Conservation (phyloP, 176 grass and related monocot genomes). For the Melocanna baccifera region DNA sequence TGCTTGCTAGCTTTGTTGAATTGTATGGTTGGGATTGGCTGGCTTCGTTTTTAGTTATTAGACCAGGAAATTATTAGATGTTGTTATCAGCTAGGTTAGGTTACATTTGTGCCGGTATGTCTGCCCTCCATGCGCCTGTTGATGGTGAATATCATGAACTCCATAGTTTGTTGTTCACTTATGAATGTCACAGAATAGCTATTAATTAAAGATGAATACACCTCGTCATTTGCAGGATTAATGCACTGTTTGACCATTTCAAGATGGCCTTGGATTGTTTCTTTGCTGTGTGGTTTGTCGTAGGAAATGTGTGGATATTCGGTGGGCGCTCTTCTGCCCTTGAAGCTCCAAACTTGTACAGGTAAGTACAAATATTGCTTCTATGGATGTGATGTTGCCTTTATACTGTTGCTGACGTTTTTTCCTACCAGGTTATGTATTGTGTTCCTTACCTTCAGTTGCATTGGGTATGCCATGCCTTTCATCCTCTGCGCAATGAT, state of each 20-base stretch:
- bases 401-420: slow-evolving; percentile 13
- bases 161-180: background rate
- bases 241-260: slow-evolving; percentile 92
- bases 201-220: slow-evolving; percentile 8
- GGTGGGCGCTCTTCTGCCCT: slow-evolving; percentile 61
- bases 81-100: background rate
- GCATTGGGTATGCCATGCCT: slow-evolving; percentile 95
- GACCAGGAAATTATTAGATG: background rate
- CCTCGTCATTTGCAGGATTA: slow-evolving; percentile 57
- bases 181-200: background rate
- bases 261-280: slow-evolving; percentile 99
- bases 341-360: slow-evolving; percentile 92
- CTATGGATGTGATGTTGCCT: background rate
- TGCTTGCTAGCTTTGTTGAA: background rate
- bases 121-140: background rate
- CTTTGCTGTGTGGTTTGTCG: slow-evolving; percentile 96
- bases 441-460: slow-evolving; percentile 91
- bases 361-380: slow-evolving; percentile 32
- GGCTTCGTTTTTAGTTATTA: background rate
- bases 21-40: background rate
- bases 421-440: slow-evolving; percentile 76
- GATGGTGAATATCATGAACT: background rate
- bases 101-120: background rate
- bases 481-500: slow-evolving; percentile 93
- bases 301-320: slow-evolving; percentile 97